These are phyloP conservation scores for Daldinia bambusicola DNA, from an alignment of 495 filamentous ascomycete species.

Conservation along the genomic window DNA sequence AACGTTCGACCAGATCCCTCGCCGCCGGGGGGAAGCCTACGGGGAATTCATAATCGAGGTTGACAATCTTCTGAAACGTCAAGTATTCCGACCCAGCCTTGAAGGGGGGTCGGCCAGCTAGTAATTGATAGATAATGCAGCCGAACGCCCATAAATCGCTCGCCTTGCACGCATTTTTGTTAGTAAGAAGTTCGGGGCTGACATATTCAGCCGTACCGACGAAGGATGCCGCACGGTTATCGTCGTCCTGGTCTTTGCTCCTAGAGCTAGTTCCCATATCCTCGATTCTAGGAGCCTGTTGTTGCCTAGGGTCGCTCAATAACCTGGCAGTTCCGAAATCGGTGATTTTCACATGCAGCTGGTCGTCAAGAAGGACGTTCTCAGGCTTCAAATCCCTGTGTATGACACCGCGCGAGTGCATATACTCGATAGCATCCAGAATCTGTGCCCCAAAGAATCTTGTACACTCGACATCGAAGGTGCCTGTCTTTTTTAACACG, in stretches of 20 bases:
- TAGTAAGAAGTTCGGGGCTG: slow-evolving; percentile 91
- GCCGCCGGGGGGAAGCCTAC: slow-evolving; percentile 88
- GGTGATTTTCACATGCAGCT: slow-evolving; percentile 98
- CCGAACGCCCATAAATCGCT: slow-evolving; percentile 99
- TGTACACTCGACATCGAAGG: slow-evolving; percentile 96
- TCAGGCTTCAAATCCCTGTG: slow-evolving; percentile 98
- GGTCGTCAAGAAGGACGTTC: slow-evolving; percentile 92
- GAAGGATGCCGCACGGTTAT: slow-evolving; percentile 86
- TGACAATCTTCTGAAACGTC: slow-evolving; percentile 98
- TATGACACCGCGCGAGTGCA: slow-evolving; percentile 96
- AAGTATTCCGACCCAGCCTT: slow-evolving; percentile 97
- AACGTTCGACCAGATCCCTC: slow-evolving; percentile 89
- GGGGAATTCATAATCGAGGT: slow-evolving; percentile 92
- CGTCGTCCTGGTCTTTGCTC: slow-evolving; percentile 59
- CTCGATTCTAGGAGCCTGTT: slow-evolving; percentile 50
- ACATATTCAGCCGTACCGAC: slow-evolving; percentile 99
- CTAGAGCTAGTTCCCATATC: slow-evolving; percentile 52
- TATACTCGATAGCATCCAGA: slow-evolving; percentile 94
- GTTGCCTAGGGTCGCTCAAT: slow-evolving; percentile 71
- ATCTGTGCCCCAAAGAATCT: slow-evolving; percentile 97
- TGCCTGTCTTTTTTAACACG: slow-evolving; percentile 89
- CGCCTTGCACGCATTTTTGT: slow-evolving; percentile 97
- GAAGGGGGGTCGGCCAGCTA: slow-evolving; percentile 94
- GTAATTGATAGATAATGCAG: slow-evolving; percentile 97
- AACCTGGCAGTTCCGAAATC: slow-evolving; percentile 99